These are phyloP conservation scores for Macrocybe gigantea DNA, from an alignment of 768 basidiomycete genomes.

Conservation along the genomic window DNA sequence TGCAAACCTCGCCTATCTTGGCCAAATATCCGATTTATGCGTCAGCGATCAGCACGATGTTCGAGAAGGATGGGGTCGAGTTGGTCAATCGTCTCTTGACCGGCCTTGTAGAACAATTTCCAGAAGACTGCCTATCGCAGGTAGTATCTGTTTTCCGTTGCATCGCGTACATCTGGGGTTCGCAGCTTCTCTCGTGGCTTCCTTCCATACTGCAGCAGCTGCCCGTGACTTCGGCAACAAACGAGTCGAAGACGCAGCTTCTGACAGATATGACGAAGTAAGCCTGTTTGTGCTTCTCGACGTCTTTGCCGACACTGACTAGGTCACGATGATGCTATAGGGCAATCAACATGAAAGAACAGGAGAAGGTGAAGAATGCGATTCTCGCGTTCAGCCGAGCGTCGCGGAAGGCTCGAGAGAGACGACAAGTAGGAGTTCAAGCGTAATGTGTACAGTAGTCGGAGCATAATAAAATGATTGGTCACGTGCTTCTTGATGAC, in stretches of 20 bases:
- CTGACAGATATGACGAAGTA: slow-evolving; percentile 71
- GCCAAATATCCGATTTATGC: slow-evolving; percentile 62
- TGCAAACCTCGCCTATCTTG: slow-evolving; percentile 29
- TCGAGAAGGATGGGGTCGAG: slow-evolving; percentile 69
- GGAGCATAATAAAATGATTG: slow-evolving; percentile 14
- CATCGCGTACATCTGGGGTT: slow-evolving; percentile 60
- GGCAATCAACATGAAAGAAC: slow-evolving; percentile 56
- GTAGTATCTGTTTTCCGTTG: slow-evolving; percentile 78
- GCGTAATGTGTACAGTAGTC: slow-evolving; percentile 9
- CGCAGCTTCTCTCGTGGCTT: slow-evolving; percentile 67
- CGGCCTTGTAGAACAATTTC: slow-evolving; percentile 84
- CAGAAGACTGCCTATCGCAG: slow-evolving; percentile 70
- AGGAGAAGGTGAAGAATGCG: slow-evolving; percentile 80
- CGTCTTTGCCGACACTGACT: background rate
- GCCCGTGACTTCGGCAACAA: slow-evolving; percentile 53
- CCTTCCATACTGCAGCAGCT: slow-evolving; percentile 67
- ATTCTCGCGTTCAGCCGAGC: slow-evolving; percentile 66
- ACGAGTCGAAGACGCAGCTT: slow-evolving; percentile 65
- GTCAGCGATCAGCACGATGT: slow-evolving; percentile 48
- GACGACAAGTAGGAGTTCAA: slow-evolving; percentile 35
- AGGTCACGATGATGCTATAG: slow-evolving; percentile 40
- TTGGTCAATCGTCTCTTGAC: slow-evolving; percentile 63
- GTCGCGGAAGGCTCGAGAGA: slow-evolving; percentile 68
- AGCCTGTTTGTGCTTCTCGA: slow-evolving; percentile 20
- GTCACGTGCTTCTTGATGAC: slow-evolving; percentile 8